Base-by-base conservation (phyloP, 768 basidiomycete species). In the Pisolithus albus region DNA sequence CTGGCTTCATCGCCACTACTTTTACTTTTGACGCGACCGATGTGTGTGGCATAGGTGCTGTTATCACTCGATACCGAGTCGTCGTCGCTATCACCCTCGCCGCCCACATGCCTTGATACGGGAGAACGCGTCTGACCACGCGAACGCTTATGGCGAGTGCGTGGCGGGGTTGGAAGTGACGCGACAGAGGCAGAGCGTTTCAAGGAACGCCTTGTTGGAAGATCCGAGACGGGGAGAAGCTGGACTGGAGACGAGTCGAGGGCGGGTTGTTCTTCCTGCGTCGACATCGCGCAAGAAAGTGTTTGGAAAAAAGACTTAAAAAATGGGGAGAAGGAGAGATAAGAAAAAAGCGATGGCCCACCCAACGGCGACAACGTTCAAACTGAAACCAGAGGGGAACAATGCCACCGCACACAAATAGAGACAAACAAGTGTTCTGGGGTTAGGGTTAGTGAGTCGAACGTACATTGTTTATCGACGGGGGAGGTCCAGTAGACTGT, bases 161-260 rank as follows among this genome's bases (percentile, higher is more conserved):
- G 69, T 0, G 84, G 84, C 19, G 84, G 84, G 0, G 84, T 86
- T 36, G 82, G 83, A 21, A 86, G 72, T 4, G 82, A 82, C 28
- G 77, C 79, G 39, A 74, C 73, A 16, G 84, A 86, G 23, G 82
- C 79, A 16, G 81, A 81, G 19, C 83, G 80, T 65, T 84, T 84
- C 45, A 83, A 69, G 15, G 73, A 69, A 38, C 70, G 73, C 37
- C 59, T 46, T 1, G 41, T 53, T 34, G 34, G 34, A 16, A 54
- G 47, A 38, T 52, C 54, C 39, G 50, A 46, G 49, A 55, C 49
- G 55, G 50, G 56, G 57, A 16, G 50, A 46, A 32, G 39, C 13
- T 15, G 55, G 37, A 57, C 45, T 26, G 57, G 59, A 3, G 68
- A 70, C 37, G 69, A 69, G 55, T 71, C 70, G 52, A 71, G 65